These are phyloP conservation scores for Ascochyta viciae-villosae DNA, from an alignment of 2,329 filamentous ascomycete species.

Conservation along the genomic window DNA sequence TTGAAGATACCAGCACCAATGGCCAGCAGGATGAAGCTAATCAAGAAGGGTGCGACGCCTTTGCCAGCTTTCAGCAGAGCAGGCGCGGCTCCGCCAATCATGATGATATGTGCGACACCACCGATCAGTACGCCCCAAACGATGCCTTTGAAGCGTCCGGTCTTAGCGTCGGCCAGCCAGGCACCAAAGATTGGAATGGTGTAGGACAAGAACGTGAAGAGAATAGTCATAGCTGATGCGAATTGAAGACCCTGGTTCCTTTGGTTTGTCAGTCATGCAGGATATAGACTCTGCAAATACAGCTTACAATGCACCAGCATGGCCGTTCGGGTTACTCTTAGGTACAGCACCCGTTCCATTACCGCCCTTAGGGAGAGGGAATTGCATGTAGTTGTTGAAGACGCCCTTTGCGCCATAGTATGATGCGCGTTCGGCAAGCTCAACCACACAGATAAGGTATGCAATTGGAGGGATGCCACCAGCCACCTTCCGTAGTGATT, in stretches of 20 bases:
- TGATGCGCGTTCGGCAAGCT: constrained; percentile 67
- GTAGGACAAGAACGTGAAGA: constrained; percentile 66
- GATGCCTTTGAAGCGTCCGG: constrained; percentile 52
- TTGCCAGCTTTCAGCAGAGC: constrained; percentile 50
- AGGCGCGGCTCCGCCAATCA: constrained; percentile 48
- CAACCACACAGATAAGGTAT: constrained; percentile 66
- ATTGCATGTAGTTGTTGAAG: constrained; percentile 69
- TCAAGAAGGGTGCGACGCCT: constrained; percentile 49
- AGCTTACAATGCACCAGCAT: constrained; percentile 60
- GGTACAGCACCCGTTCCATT: constrained; percentile 46
- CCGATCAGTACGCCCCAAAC: constrained; percentile 49
- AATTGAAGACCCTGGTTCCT: constrained; percentile 62
- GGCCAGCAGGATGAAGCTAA: constrained; percentile 48
- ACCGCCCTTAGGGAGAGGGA: constrained; percentile 59
- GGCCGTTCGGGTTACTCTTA: constrained; percentile 38
- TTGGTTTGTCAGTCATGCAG: background rate
- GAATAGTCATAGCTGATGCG: constrained; percentile 61
- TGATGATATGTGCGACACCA: constrained; percentile 47
- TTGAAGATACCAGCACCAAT: constrained; percentile 45
- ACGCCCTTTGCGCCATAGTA: constrained; percentile 65
- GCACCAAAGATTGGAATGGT: constrained; percentile 58
- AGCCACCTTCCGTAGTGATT: constrained; percentile 58
- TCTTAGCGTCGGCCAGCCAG: constrained; percentile 56
- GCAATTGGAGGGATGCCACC: constrained; percentile 59
- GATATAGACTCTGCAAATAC: too few species aligned